Conservation (phyloP, 78 protist species). For the Cyanophora paradoxa region DNA sequence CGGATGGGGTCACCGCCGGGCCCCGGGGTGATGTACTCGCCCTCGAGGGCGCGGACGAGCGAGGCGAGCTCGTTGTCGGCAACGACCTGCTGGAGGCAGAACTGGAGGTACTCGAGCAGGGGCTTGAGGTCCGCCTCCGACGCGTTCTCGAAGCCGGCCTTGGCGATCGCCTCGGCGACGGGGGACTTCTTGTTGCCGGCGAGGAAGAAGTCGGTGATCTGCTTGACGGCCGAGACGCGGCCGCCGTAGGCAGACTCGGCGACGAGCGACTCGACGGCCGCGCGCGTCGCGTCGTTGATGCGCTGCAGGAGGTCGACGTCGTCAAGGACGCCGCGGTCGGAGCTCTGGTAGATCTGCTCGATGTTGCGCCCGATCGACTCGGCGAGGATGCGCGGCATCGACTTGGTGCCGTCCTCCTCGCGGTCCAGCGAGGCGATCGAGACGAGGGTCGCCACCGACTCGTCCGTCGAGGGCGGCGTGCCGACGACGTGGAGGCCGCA, state of each 20-base stretch:
- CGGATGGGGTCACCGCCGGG: slow-evolving; percentile 57
- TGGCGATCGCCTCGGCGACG: neutral
- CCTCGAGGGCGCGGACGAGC: slow-evolving; percentile 22
- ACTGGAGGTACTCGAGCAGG: slow-evolving; percentile 29
- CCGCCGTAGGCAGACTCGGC: slow-evolving; percentile 22
- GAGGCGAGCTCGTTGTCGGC: slow-evolving; percentile 50
- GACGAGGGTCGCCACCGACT: slow-evolving; percentile 43
- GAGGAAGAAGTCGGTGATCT: neutral
- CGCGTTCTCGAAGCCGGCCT: neutral
- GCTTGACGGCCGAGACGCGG: slow-evolving; percentile 10
- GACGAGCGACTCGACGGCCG: slow-evolving; percentile 26
- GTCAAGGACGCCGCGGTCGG: slow-evolving; percentile 32
- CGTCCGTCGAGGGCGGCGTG: slow-evolving; percentile 39
- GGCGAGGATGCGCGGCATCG: slow-evolving; percentile 34
- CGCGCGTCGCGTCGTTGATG: slow-evolving; percentile 21
- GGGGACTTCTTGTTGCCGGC: no score
- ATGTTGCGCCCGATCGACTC: slow-evolving; percentile 29
- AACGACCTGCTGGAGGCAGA: slow-evolving; percentile 45
- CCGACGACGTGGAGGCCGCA: slow-evolving; percentile 49
- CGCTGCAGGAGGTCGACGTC: slow-evolving; percentile 14
- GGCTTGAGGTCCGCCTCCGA: neutral
- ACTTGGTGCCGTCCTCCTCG: slow-evolving; percentile 22
- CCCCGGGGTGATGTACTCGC: slow-evolving; percentile 33
- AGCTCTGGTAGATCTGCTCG: slow-evolving; percentile 30
- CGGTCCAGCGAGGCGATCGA: slow-evolving; percentile 42